These are phyloP conservation scores for Botrytis fragariae DNA, from an alignment of 2,329 filamentous ascomycete genomes.

Conservation along the genomic window DNA sequence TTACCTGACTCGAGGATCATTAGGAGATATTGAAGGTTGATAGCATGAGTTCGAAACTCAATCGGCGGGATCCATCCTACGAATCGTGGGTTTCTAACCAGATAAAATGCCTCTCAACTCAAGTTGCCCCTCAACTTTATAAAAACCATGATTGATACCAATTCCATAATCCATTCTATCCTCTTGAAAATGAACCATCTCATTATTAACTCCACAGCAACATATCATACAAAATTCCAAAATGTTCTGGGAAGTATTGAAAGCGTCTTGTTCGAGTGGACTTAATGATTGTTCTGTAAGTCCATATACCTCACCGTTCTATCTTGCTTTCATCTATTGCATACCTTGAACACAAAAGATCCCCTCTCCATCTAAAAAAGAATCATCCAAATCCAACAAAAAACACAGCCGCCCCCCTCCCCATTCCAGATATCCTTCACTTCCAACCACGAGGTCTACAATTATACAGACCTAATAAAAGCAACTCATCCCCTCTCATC, in stretches of 20 bases:
- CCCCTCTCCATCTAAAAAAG: neutral
- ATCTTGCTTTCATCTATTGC: fast-evolving
- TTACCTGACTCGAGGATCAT: neutral
- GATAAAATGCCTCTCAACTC: fast-evolving
- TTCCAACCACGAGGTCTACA: neutral
- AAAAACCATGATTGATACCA: neutral
- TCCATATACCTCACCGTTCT: neutral
- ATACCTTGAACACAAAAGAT: fast-evolving
- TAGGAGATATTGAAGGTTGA: neutral
- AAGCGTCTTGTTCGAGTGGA: fast-evolving
- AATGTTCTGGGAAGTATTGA: neutral
- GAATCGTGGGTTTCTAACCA: neutral
- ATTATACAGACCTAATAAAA: neutral
- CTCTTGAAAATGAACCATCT: neutral
- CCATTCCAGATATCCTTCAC: neutral
- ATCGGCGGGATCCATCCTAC: neutral
- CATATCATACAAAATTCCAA: neutral
- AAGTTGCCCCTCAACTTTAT: too few relatives aligned
- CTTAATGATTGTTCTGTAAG: neutral
- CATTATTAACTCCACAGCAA: neutral
- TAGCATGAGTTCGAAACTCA: neutral
- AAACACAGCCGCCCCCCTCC: fast-evolving
- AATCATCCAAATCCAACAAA: neutral
- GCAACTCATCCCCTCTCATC: neutral
- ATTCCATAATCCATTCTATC: neutral